Evolutionary conservation across 768 basidiomycete species (phyloP).

Genomic region (Collybiopsis luxurians): DNA sequence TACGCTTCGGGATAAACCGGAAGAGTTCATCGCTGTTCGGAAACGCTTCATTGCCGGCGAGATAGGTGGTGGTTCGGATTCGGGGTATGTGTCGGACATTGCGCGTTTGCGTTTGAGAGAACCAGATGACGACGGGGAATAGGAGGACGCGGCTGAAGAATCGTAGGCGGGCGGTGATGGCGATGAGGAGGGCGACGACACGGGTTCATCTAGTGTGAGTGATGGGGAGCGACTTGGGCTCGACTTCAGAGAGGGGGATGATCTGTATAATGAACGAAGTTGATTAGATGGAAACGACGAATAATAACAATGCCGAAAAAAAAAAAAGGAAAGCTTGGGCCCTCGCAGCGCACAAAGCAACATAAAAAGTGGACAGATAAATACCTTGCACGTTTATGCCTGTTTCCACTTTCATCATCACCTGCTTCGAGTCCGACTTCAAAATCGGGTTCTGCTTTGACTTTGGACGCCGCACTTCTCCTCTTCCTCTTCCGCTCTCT

Average conservation of each 20-base stretch:
- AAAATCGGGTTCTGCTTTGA: background rate
- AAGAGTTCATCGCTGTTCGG: background rate
- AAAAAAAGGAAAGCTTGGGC: too few species aligned
- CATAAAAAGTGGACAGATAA: background rate
- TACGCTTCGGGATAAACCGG: background rate
- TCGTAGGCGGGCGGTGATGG: background rate
- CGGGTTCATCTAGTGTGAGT: too few species aligned
- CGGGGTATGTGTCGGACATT: background rate
- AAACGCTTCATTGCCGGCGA: background rate
- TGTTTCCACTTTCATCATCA: background rate
- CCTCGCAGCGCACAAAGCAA: too few species aligned
- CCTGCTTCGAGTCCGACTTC: background rate
- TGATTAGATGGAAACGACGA: too few species aligned
- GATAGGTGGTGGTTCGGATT: background rate
- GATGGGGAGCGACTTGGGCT: too few species aligned
- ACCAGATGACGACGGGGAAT: background rate
- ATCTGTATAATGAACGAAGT: too few species aligned
- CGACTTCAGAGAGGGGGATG: too few species aligned
- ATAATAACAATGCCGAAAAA: too few species aligned
- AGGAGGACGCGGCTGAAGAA: background rate
- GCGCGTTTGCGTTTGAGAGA: slow-evolving; percentile 1
- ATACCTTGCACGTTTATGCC: background rate
- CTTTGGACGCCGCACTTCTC: background rate
- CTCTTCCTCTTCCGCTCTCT: background rate
- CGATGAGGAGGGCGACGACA: background rate